A percentile compares a stretch with the other conserved stretches of the same genome.
Conservation (phyloP, 176 grass and related monocot genomes). For the Areca catechu region DNA sequence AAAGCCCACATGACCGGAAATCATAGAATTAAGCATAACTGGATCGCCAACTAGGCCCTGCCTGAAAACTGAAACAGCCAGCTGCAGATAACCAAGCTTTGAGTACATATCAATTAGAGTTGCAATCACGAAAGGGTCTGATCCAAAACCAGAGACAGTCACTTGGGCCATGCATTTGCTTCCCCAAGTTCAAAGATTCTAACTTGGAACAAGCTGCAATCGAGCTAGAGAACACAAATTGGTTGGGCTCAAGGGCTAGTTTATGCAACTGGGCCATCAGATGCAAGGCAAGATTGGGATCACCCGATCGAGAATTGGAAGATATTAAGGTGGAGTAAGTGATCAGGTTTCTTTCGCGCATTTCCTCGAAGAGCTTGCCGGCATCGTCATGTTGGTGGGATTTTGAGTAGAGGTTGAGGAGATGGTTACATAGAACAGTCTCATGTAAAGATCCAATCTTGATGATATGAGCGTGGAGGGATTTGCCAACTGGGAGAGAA, state of each 20-base stretch:
- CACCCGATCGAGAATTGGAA: constrained; percentile 1
- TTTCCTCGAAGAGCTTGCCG: constrained; percentile 28
- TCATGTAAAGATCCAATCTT: constrained; percentile 19
- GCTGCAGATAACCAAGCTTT: constrained; percentile 16
- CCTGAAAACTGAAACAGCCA: constrained; percentile 4
- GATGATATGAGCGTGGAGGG: constrained; percentile 14
- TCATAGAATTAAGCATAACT: constrained; percentile 26
- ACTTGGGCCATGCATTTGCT: constrained; percentile 26
- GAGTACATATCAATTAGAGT: constrained; percentile 26
- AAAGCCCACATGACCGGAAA: constrained; percentile 19
- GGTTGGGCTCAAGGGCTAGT: background rate
- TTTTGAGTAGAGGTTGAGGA: constrained; percentile 16
- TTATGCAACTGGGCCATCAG: background rate
- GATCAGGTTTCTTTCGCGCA: constrained; percentile 14
- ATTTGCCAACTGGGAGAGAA: constrained; percentile 15
- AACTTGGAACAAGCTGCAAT: constrained; percentile 23
- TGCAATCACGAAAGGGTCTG: constrained; percentile 14
- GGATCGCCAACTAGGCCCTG: constrained; percentile 11
- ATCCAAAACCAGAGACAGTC: constrained; percentile 10
- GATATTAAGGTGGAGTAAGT: constrained; percentile 28
- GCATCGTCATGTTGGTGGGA: constrained; percentile 9
- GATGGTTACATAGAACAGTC: constrained; percentile 16
- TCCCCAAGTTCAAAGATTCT: constrained; percentile 1
- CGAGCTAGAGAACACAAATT: constrained; percentile 22
- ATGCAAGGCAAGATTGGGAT: constrained; percentile 15